Evolutionary conservation across 1,284 basidiomycete species (phyloP).

Genomic region (Prillingera fragicola): DNA sequence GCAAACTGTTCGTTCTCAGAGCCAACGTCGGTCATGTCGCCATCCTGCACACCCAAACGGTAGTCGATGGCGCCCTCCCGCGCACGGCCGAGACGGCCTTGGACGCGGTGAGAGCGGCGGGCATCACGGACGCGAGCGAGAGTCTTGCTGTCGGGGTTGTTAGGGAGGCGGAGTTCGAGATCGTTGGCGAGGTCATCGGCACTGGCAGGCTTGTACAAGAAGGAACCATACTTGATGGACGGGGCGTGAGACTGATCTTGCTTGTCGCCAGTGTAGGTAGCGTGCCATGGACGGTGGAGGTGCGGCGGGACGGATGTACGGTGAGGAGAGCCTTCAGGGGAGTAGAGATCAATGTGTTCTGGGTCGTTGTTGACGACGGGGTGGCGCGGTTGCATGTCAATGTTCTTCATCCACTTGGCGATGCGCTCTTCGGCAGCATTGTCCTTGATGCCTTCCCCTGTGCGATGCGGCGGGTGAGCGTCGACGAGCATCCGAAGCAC

Average conservation of each 20-base stretch:
- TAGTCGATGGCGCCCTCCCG: conserved; percentile 73
- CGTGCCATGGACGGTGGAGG: conserved; percentile 44
- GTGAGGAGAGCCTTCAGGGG: conserved; percentile 19
- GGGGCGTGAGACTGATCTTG: conserved; percentile 20
- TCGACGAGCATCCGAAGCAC: conserved; percentile 79
- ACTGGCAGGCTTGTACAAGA: conserved; percentile 24
- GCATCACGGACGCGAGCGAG: conserved; percentile 55
- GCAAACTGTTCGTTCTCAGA: conserved; percentile 25
- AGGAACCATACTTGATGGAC: conserved; percentile 41
- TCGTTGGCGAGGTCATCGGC: conserved; percentile 32
- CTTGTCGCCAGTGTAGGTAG: conserved; percentile 40
- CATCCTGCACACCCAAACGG: conserved; percentile 52
- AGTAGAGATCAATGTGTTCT: not conserved
- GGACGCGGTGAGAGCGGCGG: conserved; percentile 54
- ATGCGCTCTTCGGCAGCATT: conserved; percentile 68
- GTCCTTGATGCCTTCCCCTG: conserved; percentile 35
- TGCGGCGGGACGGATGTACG: conserved; percentile 42
- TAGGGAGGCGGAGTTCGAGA: conserved; percentile 39
- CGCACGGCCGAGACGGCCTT: conserved; percentile 59
- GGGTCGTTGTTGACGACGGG: not conserved
- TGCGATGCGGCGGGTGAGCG: conserved; percentile 72
- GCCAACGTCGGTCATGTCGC: conserved; percentile 42
- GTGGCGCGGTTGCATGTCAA: conserved; percentile 34
- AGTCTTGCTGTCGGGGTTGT: conserved; percentile 53
- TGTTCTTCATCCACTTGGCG: conserved; percentile 50